Evolutionary conservation across 1,139 yeast genomes (phyloP), one percentile per base, ranked within the genome.

Genomic region (Protomyces gravidus): DNA sequence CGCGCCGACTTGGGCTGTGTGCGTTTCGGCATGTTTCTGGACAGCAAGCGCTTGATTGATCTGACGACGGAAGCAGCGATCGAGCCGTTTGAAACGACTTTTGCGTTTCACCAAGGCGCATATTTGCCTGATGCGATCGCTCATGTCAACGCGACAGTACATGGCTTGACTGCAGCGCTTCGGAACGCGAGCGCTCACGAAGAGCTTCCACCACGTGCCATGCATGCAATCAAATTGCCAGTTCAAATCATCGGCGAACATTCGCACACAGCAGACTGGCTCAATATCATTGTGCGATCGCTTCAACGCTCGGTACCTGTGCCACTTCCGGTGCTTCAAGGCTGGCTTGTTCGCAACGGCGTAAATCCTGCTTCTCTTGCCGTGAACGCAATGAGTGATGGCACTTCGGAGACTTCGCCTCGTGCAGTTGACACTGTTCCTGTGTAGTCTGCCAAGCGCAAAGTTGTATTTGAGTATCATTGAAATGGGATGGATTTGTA

Each of bases 281-380:
- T 36, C 21, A 36, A 36, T 36, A 23, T 36, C 2, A 17, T 19
- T 36, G 42, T 36, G 5, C 42, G 42, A 15, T 36, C 42, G 3
- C 25, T 36, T 19, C 17, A 23, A 7, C 42, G 21, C 21, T 15
- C 42, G 21, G 9, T 36, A 9, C 21, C 21, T 19, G 42, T 36
- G 2, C 42, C 42, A 13, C 42, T 36, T 17, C 23, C n/a, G 19
- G 42, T 36, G 42, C 42, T 36, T 17, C 23, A 36, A 11, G 17
- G 42, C 21, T 36, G 42, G 42, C 42, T 36, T 36, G 21, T 36
- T n/a, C 42, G 42, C 42, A 36, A 17, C 21, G 42, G 42, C 21
- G 42, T 36, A 5, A 9, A 19, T 5, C 42, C 11, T 2, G n/a
- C 9, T 15, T 30, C 36, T 30, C n/a, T 30, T 30, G 36, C 11